phyloP scores from a whole-genome alignment of 2,329 filamentous ascomycete genomes.

The Cercospora brassicicola region DNA sequence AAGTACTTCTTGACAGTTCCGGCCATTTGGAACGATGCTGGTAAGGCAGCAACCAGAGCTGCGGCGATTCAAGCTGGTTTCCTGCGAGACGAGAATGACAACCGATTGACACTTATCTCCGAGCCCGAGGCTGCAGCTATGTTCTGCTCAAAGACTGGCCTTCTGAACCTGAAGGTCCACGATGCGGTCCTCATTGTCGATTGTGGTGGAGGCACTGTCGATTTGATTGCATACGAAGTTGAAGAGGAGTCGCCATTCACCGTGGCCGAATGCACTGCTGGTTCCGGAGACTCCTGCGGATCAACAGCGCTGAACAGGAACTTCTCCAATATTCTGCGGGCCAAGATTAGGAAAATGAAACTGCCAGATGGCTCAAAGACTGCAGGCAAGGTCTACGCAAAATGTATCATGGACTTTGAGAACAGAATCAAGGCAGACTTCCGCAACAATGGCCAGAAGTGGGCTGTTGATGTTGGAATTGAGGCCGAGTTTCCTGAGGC shows the following conservation, averaged over 20 bases:
- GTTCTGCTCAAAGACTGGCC: slow-evolving; percentile 95
- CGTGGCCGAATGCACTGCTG: slow-evolving; percentile 93
- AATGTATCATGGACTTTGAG: slow-evolving; percentile 99
- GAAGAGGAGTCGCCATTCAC: slow-evolving; percentile 97
- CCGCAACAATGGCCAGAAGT: slow-evolving; percentile 98
- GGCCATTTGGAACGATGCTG: slow-evolving; percentile 98
- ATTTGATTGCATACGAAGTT: slow-evolving; percentile 98
- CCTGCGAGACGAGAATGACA: slow-evolving; percentile 95
- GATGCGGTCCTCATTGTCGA: slow-evolving; percentile 98
- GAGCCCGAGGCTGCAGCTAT: slow-evolving; percentile 96
- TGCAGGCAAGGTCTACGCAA: slow-evolving; percentile 96
- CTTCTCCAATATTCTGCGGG: slow-evolving; percentile 95
- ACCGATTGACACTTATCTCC: slow-evolving; percentile 88
- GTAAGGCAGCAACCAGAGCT: slow-evolving; percentile 92
- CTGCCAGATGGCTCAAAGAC: slow-evolving; percentile 94
- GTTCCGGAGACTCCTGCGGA: slow-evolving; percentile 94
- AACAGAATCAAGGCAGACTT: slow-evolving; percentile 99
- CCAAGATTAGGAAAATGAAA: slow-evolving; percentile 99
- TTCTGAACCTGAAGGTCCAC: slow-evolving; percentile 95
- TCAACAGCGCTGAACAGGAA: slow-evolving; percentile 98
- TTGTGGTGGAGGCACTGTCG: slow-evolving; percentile 96
- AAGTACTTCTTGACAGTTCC: slow-evolving; percentile 98
- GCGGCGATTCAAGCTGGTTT: slow-evolving; percentile 97
- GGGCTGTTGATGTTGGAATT: slow-evolving; percentile 96
- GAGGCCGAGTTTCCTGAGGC: slow-evolving; percentile 97